Conservation (phyloP, 176 grass and related monocot genomes). For the Triticum dicoccoides region DNA sequence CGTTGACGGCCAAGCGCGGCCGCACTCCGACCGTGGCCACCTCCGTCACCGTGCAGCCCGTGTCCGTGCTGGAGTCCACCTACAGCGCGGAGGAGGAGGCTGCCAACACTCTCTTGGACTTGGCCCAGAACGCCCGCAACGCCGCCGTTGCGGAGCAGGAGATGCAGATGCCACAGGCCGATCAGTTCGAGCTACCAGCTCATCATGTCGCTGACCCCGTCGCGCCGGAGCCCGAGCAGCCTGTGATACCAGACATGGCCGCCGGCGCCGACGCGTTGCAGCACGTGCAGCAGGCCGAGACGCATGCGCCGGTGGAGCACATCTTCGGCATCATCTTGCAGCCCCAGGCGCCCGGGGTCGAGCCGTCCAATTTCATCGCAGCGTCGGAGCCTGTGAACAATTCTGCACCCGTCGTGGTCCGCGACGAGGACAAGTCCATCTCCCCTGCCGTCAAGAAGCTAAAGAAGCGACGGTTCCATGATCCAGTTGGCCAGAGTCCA, state of each 20-base stretch:
- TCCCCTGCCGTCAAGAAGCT: neutral
- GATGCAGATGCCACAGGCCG: neutral
- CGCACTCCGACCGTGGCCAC: neutral
- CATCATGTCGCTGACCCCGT: neutral
- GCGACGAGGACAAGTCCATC: neutral
- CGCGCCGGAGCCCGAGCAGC: neutral
- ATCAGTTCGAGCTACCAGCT: neutral
- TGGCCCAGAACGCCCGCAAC: neutral
- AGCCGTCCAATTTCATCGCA: neutral
- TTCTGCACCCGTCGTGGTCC: neutral
- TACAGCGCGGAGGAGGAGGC: constrained; percentile 28
- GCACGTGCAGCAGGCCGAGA: neutral
- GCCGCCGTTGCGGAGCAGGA: neutral
- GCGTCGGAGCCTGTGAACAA: neutral
- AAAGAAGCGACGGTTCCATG: neutral
- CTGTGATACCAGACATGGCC: neutral
- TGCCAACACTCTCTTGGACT: constrained; percentile 26
- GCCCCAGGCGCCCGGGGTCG: neutral
- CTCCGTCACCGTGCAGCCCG: neutral
- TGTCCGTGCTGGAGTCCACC: neutral
- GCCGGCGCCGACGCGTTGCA: neutral
- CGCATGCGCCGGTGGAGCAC: neutral
- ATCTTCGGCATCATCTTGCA: neutral
- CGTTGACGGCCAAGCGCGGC: constrained; percentile 22
- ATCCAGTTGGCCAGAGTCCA: neutral